Evolutionary conservation across 2,329 filamentous ascomycete species (phyloP).

Genomic region (Chaetomiaceae sp.): DNA sequence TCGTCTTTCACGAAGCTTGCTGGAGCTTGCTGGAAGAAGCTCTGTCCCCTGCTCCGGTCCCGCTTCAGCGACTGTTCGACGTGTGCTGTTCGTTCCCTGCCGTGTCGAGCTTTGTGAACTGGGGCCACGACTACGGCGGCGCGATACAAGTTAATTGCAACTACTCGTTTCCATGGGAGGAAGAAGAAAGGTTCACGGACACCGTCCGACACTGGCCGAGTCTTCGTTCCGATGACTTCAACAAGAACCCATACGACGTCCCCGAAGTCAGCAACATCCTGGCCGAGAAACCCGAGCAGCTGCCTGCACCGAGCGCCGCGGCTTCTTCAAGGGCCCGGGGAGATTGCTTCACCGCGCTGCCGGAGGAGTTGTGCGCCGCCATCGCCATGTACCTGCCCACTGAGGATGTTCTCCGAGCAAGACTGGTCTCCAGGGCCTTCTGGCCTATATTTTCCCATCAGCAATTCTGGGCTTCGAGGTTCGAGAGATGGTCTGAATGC

Average conservation of each 20-base stretch:
- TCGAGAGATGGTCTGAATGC: not conserved
- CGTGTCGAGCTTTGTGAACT: not conserved
- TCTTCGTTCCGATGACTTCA: not conserved
- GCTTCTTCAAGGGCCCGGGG: not conserved
- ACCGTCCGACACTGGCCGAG: not conserved
- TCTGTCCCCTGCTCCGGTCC: not conserved
- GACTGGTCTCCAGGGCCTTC: not conserved
- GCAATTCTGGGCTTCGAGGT: conserved; percentile 1
- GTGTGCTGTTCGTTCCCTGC: not conserved
- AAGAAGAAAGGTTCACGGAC: not conserved
- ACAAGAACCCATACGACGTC: not conserved
- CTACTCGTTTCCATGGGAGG: conserved; percentile 5
- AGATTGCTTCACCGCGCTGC: not conserved
- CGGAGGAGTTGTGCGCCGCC: not conserved
- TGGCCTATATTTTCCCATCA: not conserved
- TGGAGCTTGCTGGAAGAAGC: conserved; percentile 1
- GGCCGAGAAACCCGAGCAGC: not conserved
- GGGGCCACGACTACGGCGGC: not conserved
- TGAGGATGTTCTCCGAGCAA: not conserved
- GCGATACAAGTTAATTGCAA: not conserved
- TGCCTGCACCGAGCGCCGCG: too few relatives aligned
- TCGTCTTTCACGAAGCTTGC: conserved; percentile 5
- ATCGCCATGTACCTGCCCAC: not conserved
- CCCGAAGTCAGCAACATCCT: not conserved
- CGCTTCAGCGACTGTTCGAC: not conserved